Evolutionary conservation across 108 stramenopile genomes (phyloP).

Genomic region (Fistulifera solaris): DNA sequence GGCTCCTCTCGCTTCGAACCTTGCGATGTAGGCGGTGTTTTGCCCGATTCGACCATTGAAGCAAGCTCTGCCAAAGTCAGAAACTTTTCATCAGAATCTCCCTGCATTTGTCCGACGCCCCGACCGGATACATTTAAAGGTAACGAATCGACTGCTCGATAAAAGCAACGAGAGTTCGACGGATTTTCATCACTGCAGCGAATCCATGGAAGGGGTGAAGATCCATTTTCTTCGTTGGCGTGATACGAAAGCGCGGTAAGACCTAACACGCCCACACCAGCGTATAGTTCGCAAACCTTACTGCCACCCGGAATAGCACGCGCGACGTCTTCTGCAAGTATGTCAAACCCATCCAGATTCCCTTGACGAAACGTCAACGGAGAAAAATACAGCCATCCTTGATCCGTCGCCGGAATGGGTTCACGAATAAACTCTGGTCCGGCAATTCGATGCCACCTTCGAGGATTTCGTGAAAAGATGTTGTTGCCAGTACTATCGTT

Average conservation of each 20-base stretch:
- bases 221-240: slow-evolving; percentile 19
- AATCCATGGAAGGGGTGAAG: slow-evolving; percentile 45
- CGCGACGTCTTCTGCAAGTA: slow-evolving; percentile 74
- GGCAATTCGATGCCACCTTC: slow-evolving; percentile 52
- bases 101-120: background rate
- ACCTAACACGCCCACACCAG: slow-evolving; percentile 90
- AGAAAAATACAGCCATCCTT: slow-evolving; percentile 71
- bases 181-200: slow-evolving; percentile 94
- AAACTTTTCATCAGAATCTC: slow-evolving; percentile 6
- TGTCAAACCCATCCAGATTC: slow-evolving; percentile 86
- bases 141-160: slow-evolving; percentile 43
- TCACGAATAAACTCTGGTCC: slow-evolving; percentile 77
- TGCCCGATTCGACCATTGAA: slow-evolving; percentile 24
- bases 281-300: slow-evolving; percentile 88
- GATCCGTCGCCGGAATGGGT: slow-evolving; percentile 40
- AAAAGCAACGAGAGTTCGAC: slow-evolving; percentile 77
- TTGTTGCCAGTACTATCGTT: slow-evolving; percentile 60
- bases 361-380: slow-evolving; percentile 92
- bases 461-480: slow-evolving; percentile 53
- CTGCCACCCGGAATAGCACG: slow-evolving; percentile 50
- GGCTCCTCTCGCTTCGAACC: slow-evolving; percentile 27
- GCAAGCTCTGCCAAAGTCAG: slow-evolving; percentile 25
- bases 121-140: slow-evolving; percentile 3
- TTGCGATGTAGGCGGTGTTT: background rate
- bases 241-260: slow-evolving; percentile 71